Conservation (phyloP, 768 basidiomycete species). For the Paxillus rubicundulus region DNA sequence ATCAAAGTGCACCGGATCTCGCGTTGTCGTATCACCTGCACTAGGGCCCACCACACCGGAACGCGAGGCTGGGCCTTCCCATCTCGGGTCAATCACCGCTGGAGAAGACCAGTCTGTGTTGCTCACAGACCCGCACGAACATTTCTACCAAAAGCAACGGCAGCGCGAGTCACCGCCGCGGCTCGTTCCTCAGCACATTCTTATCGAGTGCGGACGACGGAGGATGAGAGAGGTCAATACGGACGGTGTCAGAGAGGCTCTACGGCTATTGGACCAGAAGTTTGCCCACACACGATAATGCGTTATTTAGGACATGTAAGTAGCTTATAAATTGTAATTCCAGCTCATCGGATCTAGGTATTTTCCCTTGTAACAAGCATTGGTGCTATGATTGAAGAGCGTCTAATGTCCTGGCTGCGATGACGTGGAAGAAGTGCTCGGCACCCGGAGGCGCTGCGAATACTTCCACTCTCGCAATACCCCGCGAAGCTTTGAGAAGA, state of each 20-base stretch:
- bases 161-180: slow-evolving; percentile 44
- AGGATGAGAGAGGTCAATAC: slow-evolving; percentile 64
- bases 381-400: background rate
- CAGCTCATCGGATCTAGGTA: slow-evolving; percentile 3
- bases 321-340: background rate
- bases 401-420: background rate
- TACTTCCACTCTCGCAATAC: slow-evolving; percentile 26
- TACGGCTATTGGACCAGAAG: slow-evolving; percentile 70
- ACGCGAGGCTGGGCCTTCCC: slow-evolving; percentile 21
- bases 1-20: slow-evolving; percentile 73
- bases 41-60: slow-evolving; percentile 50
- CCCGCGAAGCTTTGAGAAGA: slow-evolving; percentile 38
- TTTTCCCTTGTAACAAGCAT: background rate
- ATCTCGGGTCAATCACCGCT: slow-evolving; percentile 7
- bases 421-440: background rate
- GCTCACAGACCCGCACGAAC: slow-evolving; percentile 54
- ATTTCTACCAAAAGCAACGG: slow-evolving; percentile 46
- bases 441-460: slow-evolving; percentile 3
- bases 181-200: slow-evolving; percentile 59
- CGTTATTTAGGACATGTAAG: background rate
- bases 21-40: slow-evolving; percentile 56
- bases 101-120: slow-evolving; percentile 40
- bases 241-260: slow-evolving; percentile 71
- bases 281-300: slow-evolving; percentile 40
- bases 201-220: slow-evolving; percentile 61